phyloP scores from a whole-genome alignment of 257 asterid species.

The Linaria vulgaris region DNA sequence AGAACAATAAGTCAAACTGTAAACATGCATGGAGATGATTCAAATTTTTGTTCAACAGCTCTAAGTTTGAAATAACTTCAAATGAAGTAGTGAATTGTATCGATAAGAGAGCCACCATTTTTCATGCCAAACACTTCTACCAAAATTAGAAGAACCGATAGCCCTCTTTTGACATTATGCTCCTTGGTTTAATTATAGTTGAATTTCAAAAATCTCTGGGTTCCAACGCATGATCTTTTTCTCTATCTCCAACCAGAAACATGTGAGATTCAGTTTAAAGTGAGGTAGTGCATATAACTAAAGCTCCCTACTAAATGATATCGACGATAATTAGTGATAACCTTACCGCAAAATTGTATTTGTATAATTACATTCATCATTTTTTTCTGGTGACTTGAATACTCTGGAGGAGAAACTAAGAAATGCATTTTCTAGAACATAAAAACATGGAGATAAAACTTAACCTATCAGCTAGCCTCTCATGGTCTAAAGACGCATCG shows the following conservation, averaged over 20 bases:
- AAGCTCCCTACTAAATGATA: not conserved
- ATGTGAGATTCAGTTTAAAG: no score
- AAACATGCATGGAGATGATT: not conserved
- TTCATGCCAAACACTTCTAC: no score
- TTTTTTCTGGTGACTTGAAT: not conserved
- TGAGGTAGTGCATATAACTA: not conserved
- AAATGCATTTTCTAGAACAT: constrained; percentile 6
- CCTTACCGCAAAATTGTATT: not conserved
- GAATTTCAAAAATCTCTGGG: no score
- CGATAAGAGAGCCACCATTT: no score
- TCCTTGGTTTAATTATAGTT: no score
- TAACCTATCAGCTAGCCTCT: constrained; percentile 79
- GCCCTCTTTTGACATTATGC: no score
- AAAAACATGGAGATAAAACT: constrained; percentile 25
- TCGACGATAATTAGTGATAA: not conserved
- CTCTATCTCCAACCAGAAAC: no score
- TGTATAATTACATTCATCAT: not conserved
- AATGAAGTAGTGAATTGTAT: no score
- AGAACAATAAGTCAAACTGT: constrained; percentile 8
- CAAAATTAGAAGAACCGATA: no score
- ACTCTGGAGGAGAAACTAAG: not conserved
- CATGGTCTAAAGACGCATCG: constrained; percentile 88
- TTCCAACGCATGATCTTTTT: no score
- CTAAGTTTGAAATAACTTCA: not conserved
- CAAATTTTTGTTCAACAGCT: constrained; percentile 1